Conservation (phyloP, 1,284 basidiomycete species). For the Dichomitus squalens region DNA sequence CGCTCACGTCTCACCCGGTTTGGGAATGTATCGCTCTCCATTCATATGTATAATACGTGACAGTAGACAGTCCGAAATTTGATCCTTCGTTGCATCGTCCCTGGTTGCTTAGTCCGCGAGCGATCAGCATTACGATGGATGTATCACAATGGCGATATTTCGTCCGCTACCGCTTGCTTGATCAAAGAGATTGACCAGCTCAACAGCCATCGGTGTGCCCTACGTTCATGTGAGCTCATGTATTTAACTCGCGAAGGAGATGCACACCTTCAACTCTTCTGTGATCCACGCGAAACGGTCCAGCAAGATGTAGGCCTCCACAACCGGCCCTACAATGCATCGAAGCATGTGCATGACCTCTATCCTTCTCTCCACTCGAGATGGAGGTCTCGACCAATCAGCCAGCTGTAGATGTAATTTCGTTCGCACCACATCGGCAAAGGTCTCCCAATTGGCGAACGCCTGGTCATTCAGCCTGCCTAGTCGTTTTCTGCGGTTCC, state of each 20-base stretch:
- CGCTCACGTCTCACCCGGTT: neutral
- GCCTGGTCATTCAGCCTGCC: constrained; percentile 38
- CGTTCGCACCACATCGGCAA: constrained; percentile 28
- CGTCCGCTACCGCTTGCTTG: constrained; percentile 65
- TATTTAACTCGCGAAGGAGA: neutral
- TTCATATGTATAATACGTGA: constrained; percentile 18
- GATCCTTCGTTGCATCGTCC: neutral
- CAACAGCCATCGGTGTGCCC: constrained; percentile 34
- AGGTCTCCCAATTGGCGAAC: constrained; percentile 38
- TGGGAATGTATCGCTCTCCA: neutral
- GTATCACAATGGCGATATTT: constrained; percentile 52
- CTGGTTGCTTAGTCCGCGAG: too few relatives aligned
- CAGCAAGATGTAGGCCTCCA: constrained; percentile 43
- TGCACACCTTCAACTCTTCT: constrained; percentile 31
- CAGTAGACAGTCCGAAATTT: constrained; percentile 7
- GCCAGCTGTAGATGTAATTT: constrained; percentile 28
- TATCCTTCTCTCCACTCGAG: constrained; percentile 31
- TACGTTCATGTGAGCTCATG: neutral
- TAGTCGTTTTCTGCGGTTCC: constrained; percentile 18
- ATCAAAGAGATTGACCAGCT: constrained; percentile 65
- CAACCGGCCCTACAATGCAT: constrained; percentile 41
- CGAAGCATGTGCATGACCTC: constrained; percentile 43
- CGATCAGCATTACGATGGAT: neutral
- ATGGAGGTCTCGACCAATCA: constrained; percentile 5
- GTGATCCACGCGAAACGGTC: constrained; percentile 40